These are phyloP conservation scores for Colletotrichum lupini DNA, from an alignment of 2,329 filamentous ascomycete genomes.

Conservation along the genomic window DNA sequence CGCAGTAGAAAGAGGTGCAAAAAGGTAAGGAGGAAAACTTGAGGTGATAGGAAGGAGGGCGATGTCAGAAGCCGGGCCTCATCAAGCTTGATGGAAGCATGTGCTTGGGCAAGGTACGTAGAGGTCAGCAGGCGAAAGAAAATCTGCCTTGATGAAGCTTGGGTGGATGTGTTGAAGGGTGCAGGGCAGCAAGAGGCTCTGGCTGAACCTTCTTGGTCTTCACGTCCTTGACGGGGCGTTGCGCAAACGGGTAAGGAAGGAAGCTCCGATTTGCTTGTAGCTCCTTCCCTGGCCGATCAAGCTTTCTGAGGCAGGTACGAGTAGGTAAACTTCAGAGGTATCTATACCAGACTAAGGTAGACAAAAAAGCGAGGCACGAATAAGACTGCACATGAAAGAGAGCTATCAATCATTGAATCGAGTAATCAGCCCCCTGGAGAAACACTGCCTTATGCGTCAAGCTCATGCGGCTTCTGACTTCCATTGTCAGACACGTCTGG, in stretches of 20 bases:
- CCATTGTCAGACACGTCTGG: neutral
- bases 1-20: neutral
- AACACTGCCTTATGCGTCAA: neutral
- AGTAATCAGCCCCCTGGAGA: neutral
- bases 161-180: neutral
- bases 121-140: neutral
- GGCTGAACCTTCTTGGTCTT: neutral
- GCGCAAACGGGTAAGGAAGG: neutral
- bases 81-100: neutral
- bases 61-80: neutral
- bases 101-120: neutral
- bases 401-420: neutral
- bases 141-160: constrained; percentile 17
- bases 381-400: too few species aligned
- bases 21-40: neutral
- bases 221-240: neutral
- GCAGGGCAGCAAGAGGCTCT: neutral
- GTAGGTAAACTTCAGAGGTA: too few species aligned
- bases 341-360: too few species aligned
- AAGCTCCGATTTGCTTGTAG: neutral
- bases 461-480: neutral
- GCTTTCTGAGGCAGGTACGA: too few species aligned
- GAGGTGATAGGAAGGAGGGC: neutral
- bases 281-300: too few species aligned
- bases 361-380: too few species aligned